Evolutionary conservation across 2,329 filamentous ascomycete genomes (phyloP).

Genomic region (Aspergillus pseudoterreus): DNA sequence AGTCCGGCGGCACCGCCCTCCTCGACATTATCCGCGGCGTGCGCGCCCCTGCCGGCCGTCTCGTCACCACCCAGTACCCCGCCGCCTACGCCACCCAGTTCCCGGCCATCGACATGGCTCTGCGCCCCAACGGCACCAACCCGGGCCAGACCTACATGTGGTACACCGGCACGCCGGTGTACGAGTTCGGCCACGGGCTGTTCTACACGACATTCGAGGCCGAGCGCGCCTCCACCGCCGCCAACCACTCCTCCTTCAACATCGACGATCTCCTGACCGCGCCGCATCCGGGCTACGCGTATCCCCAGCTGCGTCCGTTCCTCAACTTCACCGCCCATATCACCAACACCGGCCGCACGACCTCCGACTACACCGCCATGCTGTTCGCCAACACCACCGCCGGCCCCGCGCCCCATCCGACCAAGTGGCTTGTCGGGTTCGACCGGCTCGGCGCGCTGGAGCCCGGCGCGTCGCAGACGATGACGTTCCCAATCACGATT

Average conservation of each 20-base stretch:
- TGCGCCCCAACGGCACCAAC: conserved; percentile 35
- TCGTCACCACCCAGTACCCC: conserved; percentile 38
- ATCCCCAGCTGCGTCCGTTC: conserved; percentile 36
- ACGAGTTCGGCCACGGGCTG: conserved; percentile 42
- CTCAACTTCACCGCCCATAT: conserved; percentile 34
- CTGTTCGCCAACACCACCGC: conserved; percentile 37
- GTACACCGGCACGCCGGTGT: conserved; percentile 39
- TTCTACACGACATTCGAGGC: conserved; percentile 42
- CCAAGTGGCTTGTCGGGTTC: conserved; percentile 42
- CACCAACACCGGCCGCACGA: conserved; percentile 32
- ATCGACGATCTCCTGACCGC: conserved; percentile 33
- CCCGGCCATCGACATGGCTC: conserved; percentile 39
- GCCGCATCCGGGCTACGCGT: conserved; percentile 20
- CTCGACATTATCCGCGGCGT: conserved; percentile 42
- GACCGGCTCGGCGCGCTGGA: conserved; percentile 28
- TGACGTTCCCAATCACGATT: conserved; percentile 35
- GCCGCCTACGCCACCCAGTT: conserved; percentile 41
- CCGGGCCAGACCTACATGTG: conserved; percentile 46
- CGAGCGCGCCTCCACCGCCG: background rate
- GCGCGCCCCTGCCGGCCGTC: conserved; percentile 39
- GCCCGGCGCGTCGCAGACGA: conserved; percentile 19
- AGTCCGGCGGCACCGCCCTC: conserved; percentile 41
- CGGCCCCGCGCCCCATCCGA: conserved; percentile 40
- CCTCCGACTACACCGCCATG: conserved; percentile 42
- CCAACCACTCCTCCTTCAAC: conserved; percentile 21